Conservation (phyloP, 192 early-diverging fungal genomes). For the Coemansia sp. region DNA sequence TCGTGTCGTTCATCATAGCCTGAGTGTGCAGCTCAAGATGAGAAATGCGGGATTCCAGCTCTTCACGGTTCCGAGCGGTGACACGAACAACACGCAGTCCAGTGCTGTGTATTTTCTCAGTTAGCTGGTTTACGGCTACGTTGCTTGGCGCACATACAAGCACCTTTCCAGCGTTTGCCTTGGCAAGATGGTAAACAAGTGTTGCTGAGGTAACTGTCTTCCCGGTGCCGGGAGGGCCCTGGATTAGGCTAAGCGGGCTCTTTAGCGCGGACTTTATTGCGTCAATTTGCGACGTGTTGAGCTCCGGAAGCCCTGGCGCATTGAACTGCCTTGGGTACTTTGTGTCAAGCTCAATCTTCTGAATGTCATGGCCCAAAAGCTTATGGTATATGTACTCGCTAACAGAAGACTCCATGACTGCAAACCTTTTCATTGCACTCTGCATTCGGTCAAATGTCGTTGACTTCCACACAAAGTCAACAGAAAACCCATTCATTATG, state of each 20-base stretch:
- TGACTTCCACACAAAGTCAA: constrained; percentile 99
- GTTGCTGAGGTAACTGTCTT: constrained; percentile 99
- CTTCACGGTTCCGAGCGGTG: constrained; percentile 91
- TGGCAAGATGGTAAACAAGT: constrained; percentile 95
- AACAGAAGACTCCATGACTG: constrained; percentile 90
- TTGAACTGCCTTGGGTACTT: constrained; percentile 87
- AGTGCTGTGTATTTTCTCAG: constrained; percentile 94
- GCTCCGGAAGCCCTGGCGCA: constrained; percentile 91
- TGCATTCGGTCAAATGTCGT: constrained; percentile 98
- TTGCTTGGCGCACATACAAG: constrained; percentile 98
- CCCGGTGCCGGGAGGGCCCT: constrained; percentile 96
- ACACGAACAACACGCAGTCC: constrained; percentile 95
- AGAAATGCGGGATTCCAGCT: constrained; percentile 90
- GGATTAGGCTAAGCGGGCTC: constrained; percentile 92
- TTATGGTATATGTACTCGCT: constrained; percentile 96
- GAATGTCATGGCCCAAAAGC: constrained; percentile 87
- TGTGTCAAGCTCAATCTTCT: constrained; percentile 71
- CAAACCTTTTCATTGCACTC: constrained; percentile 94
- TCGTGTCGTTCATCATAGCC: constrained; percentile 92
- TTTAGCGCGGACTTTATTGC: constrained; percentile 93
- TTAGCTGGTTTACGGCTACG: constrained; percentile 98
- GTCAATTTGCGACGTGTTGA: constrained; percentile 95
- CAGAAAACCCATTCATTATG: constrained; percentile 73
- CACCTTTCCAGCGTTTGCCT: constrained; percentile 88
- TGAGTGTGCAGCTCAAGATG: constrained; percentile 97